These are phyloP conservation scores for Amoebophrya sp. DNA, from an alignment of 169 alveolate genomes.

Conservation along the genomic window DNA sequence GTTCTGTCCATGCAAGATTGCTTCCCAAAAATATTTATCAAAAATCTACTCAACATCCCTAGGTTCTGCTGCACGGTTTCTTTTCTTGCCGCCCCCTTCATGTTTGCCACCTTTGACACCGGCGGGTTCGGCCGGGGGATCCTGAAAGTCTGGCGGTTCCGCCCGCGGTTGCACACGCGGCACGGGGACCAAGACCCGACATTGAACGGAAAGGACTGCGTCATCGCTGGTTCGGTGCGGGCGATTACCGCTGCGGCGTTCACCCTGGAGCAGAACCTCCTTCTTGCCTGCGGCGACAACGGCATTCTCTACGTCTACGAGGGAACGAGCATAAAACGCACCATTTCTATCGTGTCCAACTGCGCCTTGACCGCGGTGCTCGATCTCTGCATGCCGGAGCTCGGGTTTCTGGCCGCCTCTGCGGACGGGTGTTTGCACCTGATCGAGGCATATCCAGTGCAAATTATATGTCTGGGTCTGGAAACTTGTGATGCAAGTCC, in stretches of 20 bases:
- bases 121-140: neutral
- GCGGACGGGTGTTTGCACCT: neutral
- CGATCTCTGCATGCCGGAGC: neutral
- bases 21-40: too few species aligned
- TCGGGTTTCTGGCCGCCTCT: neutral
- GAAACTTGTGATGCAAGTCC: too few species aligned
- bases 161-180: neutral
- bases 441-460: too few species aligned
- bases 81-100: neutral
- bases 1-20: too few species aligned
- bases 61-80: neutral
- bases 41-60: too few species aligned
- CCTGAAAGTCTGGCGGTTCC: neutral
- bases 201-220: neutral
- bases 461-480: too few species aligned
- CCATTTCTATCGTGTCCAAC: neutral
- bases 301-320: neutral
- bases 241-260: neutral
- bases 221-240: neutral
- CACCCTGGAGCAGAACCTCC: neutral
- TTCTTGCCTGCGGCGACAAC: neutral
- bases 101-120: neutral
- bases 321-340: neutral
- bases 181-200: neutral
- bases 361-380: neutral